These are phyloP conservation scores for Sarocladiaceae sp. DNA, from an alignment of 2,329 filamentous ascomycete species.

Conservation along the genomic window DNA sequence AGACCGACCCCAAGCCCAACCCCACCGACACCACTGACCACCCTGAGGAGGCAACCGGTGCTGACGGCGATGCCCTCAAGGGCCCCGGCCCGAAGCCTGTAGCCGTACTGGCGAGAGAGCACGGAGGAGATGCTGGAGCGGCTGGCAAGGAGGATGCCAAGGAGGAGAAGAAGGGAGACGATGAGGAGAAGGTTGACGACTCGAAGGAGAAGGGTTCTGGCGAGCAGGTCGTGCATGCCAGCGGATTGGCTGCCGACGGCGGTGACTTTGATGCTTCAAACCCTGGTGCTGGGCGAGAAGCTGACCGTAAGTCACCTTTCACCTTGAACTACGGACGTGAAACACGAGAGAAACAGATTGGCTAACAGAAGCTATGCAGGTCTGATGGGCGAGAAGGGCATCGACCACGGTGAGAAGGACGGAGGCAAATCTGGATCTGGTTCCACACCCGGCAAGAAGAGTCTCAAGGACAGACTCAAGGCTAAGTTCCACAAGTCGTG, in stretches of 20 bases:
- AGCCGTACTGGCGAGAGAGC: conserved; percentile 27
- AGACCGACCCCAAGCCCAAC: conserved; percentile 34
- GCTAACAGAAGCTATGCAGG: conserved; percentile 28
- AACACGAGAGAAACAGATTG: neutral
- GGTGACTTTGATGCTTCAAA: conserved; percentile 63
- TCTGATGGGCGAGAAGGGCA: conserved; percentile 48
- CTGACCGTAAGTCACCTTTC: conserved; percentile 50
- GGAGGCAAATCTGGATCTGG: conserved; percentile 6
- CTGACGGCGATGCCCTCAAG: conserved; percentile 28
- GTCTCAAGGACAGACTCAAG: conserved; percentile 63
- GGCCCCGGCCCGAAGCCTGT: conserved; percentile 41
- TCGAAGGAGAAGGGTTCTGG: conserved; percentile 47
- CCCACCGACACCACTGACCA: conserved; percentile 25
- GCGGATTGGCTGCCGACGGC: conserved; percentile 58
- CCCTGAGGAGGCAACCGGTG: conserved; percentile 21
- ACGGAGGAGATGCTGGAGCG: conserved; percentile 27
- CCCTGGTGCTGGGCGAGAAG: conserved; percentile 62
- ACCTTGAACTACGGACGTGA: neutral
- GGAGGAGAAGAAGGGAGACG: conserved; percentile 20
- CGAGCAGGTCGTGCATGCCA: conserved; percentile 53
- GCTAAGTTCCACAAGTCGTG: conserved; percentile 53
- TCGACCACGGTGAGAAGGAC: conserved; percentile 22
- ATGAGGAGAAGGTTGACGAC: conserved; percentile 18
- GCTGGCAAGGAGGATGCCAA: conserved; percentile 17
- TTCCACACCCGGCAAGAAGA: conserved; percentile 36